Conservation (phyloP, 2,329 filamentous ascomycete species). For the Tympanopsis confertula region DNA sequence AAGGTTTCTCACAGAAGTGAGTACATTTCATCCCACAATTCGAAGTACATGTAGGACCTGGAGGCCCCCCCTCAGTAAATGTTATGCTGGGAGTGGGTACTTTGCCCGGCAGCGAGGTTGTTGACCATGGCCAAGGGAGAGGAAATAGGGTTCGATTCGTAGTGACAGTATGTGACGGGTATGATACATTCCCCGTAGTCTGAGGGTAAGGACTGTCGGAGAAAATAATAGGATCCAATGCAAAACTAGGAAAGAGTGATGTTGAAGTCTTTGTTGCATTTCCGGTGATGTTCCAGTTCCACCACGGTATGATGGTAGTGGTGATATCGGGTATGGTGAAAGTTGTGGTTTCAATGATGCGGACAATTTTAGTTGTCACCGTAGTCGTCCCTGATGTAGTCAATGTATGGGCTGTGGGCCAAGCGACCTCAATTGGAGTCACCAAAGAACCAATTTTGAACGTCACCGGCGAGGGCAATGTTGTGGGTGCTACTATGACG, state of each 20-base stretch:
- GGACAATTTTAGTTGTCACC: background rate
- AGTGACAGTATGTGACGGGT: background rate
- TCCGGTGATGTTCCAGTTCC: background rate
- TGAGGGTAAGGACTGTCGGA: background rate
- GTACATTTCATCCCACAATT: background rate
- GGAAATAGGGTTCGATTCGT: background rate
- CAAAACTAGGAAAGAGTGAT: background rate
- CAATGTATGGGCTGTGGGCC: background rate
- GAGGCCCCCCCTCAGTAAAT: background rate
- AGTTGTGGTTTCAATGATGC: background rate
- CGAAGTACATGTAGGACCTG: background rate
- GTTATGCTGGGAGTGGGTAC: background rate
- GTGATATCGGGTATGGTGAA: background rate
- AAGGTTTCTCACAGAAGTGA: background rate
- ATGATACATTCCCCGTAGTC: background rate
- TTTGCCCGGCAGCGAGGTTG: background rate
- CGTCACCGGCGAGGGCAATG: background rate
- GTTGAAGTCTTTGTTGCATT: background rate
- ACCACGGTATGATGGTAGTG: background rate
- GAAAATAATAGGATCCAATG: background rate
- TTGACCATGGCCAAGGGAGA: background rate
- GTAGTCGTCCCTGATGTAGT: background rate
- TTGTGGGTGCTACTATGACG: background rate
- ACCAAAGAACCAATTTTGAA: background rate
- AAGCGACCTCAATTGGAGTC: background rate